Base-by-base conservation (phyloP, 495 filamentous ascomycete species). In the Lophiotrema nucula region DNA sequence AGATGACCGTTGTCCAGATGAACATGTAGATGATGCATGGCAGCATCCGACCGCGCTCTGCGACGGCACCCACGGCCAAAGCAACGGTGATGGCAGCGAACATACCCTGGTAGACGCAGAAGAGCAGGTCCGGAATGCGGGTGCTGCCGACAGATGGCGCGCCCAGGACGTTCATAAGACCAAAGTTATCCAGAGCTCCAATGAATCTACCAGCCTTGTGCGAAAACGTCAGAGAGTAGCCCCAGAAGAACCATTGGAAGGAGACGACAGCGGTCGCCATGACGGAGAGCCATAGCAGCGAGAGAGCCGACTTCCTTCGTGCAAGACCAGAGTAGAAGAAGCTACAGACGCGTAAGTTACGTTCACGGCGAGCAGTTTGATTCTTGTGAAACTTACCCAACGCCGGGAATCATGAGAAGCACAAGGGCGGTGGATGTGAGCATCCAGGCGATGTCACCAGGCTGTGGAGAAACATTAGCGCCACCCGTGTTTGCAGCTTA, bases 161-260 rank as follows among this genome's bases (percentile, higher is more conserved):
- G 46, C 75, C 93, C 28, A 97, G 77, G 11, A 92, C 88, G 74
- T 89, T 81, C 65, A 76, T 86, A 60, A 97, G 85, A 10, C 89
- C 93, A 67, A 98, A 84, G 74, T 98, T 95, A 45, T 80, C 72
- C 15, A 98, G 76, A 64, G 92, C 79, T 23, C 93, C 93, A 62
- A 98, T 90, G 74, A 79, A 98, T 45, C 74, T 81, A 49, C 88
- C 88, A 13, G 88, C 90, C 11, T 81, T 77, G 71, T 95, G 89
- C 23, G 90, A 95, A 77, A 97, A 98, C 41, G 92, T 82, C 28
- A 98, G 77, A 2, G 90, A 96, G 71, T 92, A 97, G 35, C 93
- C 93, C 93, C 92, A 97, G 80, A 98, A 96, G 79, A 97, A 98
- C 92, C 93, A 98, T 73, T 97, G 92, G 76, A 98, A 96, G 22